Evolutionary conservation across 805 yeast genomes (phyloP), one percentile per base, ranked within the genome.

Genomic region (Suhomyces xylopsoci): DNA sequence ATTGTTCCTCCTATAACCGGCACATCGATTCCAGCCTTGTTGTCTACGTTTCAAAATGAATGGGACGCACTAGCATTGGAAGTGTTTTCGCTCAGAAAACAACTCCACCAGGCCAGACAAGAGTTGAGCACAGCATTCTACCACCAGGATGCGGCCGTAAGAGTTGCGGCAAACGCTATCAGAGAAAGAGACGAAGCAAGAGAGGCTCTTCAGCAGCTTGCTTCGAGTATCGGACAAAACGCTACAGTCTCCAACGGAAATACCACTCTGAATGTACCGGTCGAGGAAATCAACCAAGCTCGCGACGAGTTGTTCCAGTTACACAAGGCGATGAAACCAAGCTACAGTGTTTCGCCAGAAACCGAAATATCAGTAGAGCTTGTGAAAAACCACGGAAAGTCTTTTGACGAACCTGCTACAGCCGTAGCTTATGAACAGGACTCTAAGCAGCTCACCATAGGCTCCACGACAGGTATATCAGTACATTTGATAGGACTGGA

Each of bases 21-120:
- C 53, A 80, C 84, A 20, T 87, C 96, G 0, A 88, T 92, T 28
- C 98, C 98, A 0, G 76, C 88, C 3, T 68, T 92, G 60, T 73
- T 92, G 48, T 76, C 89, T 2, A 74, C 87, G 1, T 82, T 92
- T 56, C 97, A 92, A 65, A 83, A 85, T 54, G 97, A 91, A 67
- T 92, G 96, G 91, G 97, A 92, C 63, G 82, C 97, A 0, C 65
- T 89, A 44, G 88, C 93, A 26, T 71, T 92, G 49, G 97, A 93
- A 62, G 77, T 87, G 19, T 90, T 90, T 62, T 80, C 84, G 40
- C 71, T 92, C 56, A 78, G 94, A 55, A 87, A 88, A 64, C 90
- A 87, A 59, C 74, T 91, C 38, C 80, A 77, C 49, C 73, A 75
- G 22, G 78, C 91, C 1, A 80, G 87, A 53, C 82, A 87, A 58